Percentiles rank a stretch among this genome's conserved stretches.
Evolutionary conservation across 2,329 filamentous ascomycete genomes (phyloP).

Genomic region (Cercospora sp.): DNA sequence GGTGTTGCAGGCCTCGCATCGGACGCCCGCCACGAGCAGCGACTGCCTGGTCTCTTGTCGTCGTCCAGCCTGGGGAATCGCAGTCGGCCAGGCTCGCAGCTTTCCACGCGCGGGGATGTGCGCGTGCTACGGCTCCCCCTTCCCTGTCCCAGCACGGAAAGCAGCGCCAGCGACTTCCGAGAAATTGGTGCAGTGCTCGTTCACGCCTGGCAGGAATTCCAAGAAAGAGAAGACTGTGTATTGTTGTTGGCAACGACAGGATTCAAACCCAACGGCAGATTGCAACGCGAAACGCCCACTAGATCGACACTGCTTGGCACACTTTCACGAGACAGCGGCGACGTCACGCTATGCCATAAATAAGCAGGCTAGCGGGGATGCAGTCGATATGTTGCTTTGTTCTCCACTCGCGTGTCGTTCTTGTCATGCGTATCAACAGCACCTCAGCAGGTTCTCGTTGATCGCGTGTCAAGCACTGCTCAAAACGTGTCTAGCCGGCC

Average conservation of each 20-base stretch:
- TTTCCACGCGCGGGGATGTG: constrained; percentile 3
- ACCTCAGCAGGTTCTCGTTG: neutral
- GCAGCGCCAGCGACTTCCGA: neutral
- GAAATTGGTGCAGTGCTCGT: neutral
- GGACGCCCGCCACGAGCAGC: neutral
- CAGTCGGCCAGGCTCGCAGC: neutral
- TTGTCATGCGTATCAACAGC: neutral
- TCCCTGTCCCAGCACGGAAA: neutral
- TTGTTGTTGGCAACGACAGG: neutral
- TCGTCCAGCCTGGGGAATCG: neutral
- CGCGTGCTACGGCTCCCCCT: neutral
- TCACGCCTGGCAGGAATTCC: neutral
- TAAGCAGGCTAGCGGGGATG: neutral
- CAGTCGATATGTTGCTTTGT: neutral
- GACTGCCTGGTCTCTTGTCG: neutral
- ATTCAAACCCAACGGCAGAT: neutral
- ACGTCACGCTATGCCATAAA: constrained; percentile 1
- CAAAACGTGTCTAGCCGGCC: neutral
- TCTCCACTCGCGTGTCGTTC: neutral
- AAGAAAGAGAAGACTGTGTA: neutral
- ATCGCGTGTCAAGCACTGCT: neutral
- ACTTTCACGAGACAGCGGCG: constrained; percentile 4
- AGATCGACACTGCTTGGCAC: constrained; percentile 2
- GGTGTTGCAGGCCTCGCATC: neutral
- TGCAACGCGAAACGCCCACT: constrained; percentile 1